Percentiles rank a stretch among this genome's conserved stretches.
Conservation (phyloP, 2,329 filamentous ascomycete genomes). For the Pseudocercospora musae region DNA sequence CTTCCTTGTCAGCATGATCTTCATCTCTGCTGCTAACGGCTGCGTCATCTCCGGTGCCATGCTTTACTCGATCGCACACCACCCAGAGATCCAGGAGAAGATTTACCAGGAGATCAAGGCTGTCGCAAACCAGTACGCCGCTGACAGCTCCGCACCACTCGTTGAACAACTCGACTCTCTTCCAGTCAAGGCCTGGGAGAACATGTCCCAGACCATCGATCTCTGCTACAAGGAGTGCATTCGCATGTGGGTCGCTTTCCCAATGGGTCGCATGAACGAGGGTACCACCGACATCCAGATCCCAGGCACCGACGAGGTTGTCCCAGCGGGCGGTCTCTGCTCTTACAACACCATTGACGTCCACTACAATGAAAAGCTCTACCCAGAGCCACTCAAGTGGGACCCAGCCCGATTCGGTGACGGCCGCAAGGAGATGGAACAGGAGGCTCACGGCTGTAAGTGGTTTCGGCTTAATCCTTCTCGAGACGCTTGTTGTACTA, state of each 20-base stretch:
- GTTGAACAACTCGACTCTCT: constrained; percentile 42
- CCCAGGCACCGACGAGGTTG: constrained; percentile 23
- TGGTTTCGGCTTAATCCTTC: constrained; percentile 19
- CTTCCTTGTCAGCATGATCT: constrained; percentile 53
- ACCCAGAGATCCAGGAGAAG: constrained; percentile 45
- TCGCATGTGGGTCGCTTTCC: constrained; percentile 48
- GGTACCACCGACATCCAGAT: constrained; percentile 47
- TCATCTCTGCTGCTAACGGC: constrained; percentile 54
- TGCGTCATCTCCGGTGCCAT: constrained; percentile 51
- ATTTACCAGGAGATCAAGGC: constrained; percentile 48
- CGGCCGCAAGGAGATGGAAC: constrained; percentile 19
- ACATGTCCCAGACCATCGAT: constrained; percentile 52
- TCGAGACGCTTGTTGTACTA: constrained; percentile 13
- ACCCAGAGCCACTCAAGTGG: constrained; percentile 21
- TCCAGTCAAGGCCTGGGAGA: constrained; percentile 53
- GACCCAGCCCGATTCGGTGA: constrained; percentile 12
- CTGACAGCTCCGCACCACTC: constrained; percentile 33
- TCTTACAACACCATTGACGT: constrained; percentile 27
- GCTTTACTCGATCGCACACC: constrained; percentile 26
- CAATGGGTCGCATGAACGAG: constrained; percentile 46
- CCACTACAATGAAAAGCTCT: constrained; percentile 26
- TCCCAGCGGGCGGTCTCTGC: constrained; percentile 24
- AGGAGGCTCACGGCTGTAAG: constrained; percentile 21
- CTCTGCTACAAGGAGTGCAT: constrained; percentile 53
- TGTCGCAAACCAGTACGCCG: constrained; percentile 43